A percentile compares a stretch with the other conserved stretches of the same genome.
These are phyloP conservation scores for Neurospora sp. DNA, from an alignment of 495 filamentous ascomycete genomes.

Conservation along the genomic window DNA sequence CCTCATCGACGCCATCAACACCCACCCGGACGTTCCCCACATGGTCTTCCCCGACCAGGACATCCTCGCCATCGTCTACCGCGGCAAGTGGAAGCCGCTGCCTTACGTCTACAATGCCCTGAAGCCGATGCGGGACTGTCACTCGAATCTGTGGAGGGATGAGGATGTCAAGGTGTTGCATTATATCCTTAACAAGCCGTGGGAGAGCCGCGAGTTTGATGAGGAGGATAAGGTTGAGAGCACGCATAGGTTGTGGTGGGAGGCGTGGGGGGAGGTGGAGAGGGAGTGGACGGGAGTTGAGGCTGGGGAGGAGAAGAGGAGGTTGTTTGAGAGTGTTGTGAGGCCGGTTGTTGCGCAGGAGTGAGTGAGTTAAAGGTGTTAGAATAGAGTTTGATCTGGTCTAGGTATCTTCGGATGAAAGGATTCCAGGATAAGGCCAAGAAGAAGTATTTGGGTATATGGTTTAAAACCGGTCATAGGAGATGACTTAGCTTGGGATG, in stretches of 20 bases:
- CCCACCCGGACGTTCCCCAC: constrained; percentile 28
- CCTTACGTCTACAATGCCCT: constrained; percentile 29
- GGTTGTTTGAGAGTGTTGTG: constrained; percentile 25
- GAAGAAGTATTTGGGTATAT: neutral
- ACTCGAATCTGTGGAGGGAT: constrained; percentile 21
- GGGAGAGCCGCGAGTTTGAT: constrained; percentile 23
- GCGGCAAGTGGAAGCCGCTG: constrained; percentile 27
- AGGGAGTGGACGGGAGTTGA: constrained; percentile 21
- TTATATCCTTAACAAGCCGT: constrained; percentile 30
- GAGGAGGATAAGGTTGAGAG: constrained; percentile 23
- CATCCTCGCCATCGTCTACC: constrained; percentile 28
- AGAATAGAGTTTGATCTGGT: too few relatives aligned
- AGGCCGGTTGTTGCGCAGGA: constrained; percentile 30
- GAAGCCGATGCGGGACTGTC: constrained; percentile 29
- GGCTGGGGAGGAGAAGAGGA: constrained; percentile 16
- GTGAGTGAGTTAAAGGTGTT: too few relatives aligned
- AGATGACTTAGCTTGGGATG: neutral
- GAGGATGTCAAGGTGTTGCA: constrained; percentile 27
- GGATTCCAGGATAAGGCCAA: too few relatives aligned
- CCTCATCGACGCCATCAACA: constrained; percentile 31
- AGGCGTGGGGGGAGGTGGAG: constrained; percentile 24
- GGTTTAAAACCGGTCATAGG: neutral
- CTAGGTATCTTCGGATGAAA: too few relatives aligned
- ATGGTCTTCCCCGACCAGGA: constrained; percentile 35
- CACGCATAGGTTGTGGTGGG: constrained; percentile 31